Evolutionary conservation across 176 grass and related monocot genomes (phyloP).

Genomic region (Phoenix roebelenii): DNA sequence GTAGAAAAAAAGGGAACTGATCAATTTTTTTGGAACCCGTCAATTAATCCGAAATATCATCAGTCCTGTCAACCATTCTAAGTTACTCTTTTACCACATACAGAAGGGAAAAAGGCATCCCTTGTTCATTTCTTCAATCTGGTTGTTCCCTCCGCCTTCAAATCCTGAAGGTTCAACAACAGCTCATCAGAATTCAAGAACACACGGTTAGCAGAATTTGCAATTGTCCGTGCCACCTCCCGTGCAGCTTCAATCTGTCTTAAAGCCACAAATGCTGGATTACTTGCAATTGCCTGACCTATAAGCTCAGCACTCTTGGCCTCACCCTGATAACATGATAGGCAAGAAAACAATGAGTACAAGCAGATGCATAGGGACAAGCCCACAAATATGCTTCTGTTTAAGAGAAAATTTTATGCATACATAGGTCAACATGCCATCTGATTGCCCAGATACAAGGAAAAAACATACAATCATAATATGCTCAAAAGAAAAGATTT

Average conservation of each 20-base stretch:
- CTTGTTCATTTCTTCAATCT: neutral
- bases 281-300: slow-evolving; percentile 68
- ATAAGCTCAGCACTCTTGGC: slow-evolving; percentile 91
- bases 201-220: slow-evolving; percentile 62
- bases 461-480: too few relatives aligned
- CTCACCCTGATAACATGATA: slow-evolving; percentile 52
- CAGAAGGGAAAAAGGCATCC: too few relatives aligned
- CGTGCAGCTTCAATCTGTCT: slow-evolving; percentile 79
- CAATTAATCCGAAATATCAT: too few relatives aligned
- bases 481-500: too few relatives aligned
- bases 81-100: too few relatives aligned
- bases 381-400: neutral
- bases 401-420: neutral
- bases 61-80: too few relatives aligned
- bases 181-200: slow-evolving; percentile 71
- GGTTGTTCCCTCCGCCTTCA: slow-evolving; percentile 17
- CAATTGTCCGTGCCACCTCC: slow-evolving; percentile 71
- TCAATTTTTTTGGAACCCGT: too few relatives aligned
- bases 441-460: too few relatives aligned
- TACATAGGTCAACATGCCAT: too few relatives aligned
- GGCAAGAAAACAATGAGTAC: neutral
- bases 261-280: slow-evolving; percentile 69
- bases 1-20: too few relatives aligned
- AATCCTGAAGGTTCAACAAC: slow-evolving; percentile 61
- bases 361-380: too few relatives aligned